Percentiles rank a stretch among this genome's conserved stretches.
These are phyloP conservation scores for Candida loeiensis DNA, from an alignment of 805 yeast genomes.

Conservation along the genomic window DNA sequence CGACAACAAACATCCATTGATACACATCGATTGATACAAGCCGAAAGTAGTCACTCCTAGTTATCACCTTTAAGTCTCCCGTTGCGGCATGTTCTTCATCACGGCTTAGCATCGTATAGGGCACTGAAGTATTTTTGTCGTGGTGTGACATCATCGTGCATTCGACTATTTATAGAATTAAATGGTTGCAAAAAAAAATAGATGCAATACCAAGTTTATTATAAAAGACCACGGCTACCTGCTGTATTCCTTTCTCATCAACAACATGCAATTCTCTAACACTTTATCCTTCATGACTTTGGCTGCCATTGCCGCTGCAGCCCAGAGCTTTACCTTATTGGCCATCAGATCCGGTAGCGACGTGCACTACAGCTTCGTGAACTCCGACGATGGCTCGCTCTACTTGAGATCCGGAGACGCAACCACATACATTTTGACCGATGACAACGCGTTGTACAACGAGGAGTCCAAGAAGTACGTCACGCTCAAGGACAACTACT, in stretches of 20 bases:
- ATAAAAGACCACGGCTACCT: too few species aligned
- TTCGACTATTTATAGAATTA: not conserved
- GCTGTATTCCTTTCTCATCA: not conserved
- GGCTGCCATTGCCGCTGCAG: slow-evolving; percentile 22
- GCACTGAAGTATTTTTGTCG: not conserved
- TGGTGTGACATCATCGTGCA: not conserved
- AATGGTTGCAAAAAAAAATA: slow-evolving; percentile 1
- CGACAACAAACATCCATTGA: too few species aligned
- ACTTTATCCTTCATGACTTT: slow-evolving; percentile 19
- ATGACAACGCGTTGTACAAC: slow-evolving; percentile 22
- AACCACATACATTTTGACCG: slow-evolving; percentile 19
- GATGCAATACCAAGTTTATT: too few species aligned
- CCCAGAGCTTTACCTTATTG: slow-evolving; percentile 18
- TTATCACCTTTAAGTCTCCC: too few species aligned
- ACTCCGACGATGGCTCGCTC: slow-evolving; percentile 11
- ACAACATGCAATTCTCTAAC: slow-evolving; percentile 8
- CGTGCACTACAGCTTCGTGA: slow-evolving; percentile 10
- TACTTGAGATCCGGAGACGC: slow-evolving; percentile 13
- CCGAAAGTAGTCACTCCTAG: too few species aligned
- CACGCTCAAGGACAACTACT: slow-evolving; percentile 10
- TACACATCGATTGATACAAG: too few species aligned
- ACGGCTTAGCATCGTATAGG: too few species aligned
- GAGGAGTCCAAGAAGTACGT: slow-evolving; percentile 15
- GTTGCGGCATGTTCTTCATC: too few species aligned
- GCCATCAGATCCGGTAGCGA: slow-evolving; percentile 23